These are phyloP conservation scores for Dactylorhiza incarnata DNA, from an alignment of 106 monocot genomes.

Conservation along the genomic window DNA sequence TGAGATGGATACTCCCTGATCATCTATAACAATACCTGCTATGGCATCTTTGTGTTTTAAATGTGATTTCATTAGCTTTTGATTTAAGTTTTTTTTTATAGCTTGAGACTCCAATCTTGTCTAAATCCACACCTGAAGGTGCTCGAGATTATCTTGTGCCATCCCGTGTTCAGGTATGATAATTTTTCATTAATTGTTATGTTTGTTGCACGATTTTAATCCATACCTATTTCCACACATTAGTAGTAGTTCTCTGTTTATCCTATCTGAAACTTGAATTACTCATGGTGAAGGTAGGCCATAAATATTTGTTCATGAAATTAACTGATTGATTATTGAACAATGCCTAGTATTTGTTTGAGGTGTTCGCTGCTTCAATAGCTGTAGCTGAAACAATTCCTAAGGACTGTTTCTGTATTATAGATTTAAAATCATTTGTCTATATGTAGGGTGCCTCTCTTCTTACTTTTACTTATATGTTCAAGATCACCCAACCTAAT, in stretches of 20 bases:
- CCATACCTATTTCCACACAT: neutral
- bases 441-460: neutral
- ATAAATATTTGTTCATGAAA: neutral
- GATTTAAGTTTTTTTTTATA: conserved; percentile 30
- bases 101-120: conserved; percentile 99
- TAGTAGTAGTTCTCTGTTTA: neutral
- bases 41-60: neutral
- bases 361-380: neutral
- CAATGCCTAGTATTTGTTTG: neutral
- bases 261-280: neutral
- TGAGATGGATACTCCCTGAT: neutral
- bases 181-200: neutral
- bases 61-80: neutral
- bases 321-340: neutral
- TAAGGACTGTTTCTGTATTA: neutral
- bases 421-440: neutral
- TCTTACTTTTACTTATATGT: neutral
- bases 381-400: neutral
- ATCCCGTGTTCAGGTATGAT: conserved; percentile 86
- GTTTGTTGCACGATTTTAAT: neutral
- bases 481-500: neutral
- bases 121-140: conserved; percentile 95
- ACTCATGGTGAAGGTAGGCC: neutral
- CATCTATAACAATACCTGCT: neutral
- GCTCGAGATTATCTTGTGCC: conserved; percentile 99